A percentile compares a stretch with the other conserved stretches of the same genome.
Conservation (phyloP, 2,329 filamentous ascomycete genomes). For the Fusarium humuli region DNA sequence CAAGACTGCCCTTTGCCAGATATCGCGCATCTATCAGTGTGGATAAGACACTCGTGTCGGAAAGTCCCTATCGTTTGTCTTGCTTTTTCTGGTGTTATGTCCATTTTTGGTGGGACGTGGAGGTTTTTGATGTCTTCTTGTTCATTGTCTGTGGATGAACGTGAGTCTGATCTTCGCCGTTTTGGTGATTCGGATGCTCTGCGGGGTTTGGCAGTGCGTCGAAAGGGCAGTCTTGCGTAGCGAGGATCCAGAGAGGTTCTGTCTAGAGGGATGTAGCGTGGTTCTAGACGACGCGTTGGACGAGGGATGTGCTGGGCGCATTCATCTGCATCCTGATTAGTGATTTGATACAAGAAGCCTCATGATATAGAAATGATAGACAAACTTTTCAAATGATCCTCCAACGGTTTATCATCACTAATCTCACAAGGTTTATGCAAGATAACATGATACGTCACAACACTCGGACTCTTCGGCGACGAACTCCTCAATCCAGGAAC, state of each 20-base stretch:
- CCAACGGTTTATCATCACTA: background rate
- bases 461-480: background rate
- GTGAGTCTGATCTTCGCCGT: slow-evolving; percentile 5
- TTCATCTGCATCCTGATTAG: background rate
- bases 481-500: background rate
- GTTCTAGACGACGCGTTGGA: background rate
- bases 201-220: background rate
- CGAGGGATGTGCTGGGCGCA: slow-evolving; percentile 7
- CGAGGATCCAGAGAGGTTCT: background rate
- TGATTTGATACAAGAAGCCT: too few relatives aligned
- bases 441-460: slow-evolving; percentile 10
- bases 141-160: background rate
- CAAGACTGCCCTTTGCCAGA: slow-evolving; percentile 35
- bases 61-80: background rate
- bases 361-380: background rate
- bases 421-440: slow-evolving; percentile 5
- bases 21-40: slow-evolving; percentile 19
- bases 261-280: slow-evolving; percentile 15
- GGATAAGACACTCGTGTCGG: background rate
- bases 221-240: background rate
- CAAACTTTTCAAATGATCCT: slow-evolving; percentile 2
- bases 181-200: slow-evolving; percentile 5
- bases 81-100: background rate
- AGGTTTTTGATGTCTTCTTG: slow-evolving; percentile 4
- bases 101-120: slow-evolving; percentile 8